Percentiles rank a stretch among this genome's conserved stretches.
Conservation (phyloP, 805 yeast genomes). For the Huiozyma naganishii region DNA sequence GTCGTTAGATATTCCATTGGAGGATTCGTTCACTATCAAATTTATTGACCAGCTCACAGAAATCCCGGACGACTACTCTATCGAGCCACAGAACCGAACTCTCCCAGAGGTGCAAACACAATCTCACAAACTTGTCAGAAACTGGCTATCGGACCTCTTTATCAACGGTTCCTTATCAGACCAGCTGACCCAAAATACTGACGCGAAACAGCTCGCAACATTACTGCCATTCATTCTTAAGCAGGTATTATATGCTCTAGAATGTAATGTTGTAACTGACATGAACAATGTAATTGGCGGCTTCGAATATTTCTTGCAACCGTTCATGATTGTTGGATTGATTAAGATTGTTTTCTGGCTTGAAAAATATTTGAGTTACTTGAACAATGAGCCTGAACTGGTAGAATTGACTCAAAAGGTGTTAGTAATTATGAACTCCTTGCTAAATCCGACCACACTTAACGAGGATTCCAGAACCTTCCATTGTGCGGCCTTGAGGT, state of each 20-base stretch:
- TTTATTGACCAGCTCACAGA: constrained; percentile 19
- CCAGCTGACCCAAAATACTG: constrained; percentile 56
- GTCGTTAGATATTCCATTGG: constrained; percentile 6
- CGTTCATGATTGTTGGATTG: constrained; percentile 52
- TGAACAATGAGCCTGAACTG: constrained; percentile 14
- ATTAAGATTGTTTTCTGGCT: constrained; percentile 45
- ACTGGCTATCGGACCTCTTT: constrained; percentile 75
- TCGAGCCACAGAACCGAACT: constrained; percentile 21
- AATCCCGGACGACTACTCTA: constrained; percentile 14
- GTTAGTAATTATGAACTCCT: constrained; percentile 30
- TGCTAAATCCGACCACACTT: constrained; percentile 33
- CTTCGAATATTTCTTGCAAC: constrained; percentile 76
- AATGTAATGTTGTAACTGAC: constrained; percentile 40
- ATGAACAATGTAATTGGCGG: constrained; percentile 60
- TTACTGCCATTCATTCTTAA: constrained; percentile 65
- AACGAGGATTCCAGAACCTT: constrained; percentile 38
- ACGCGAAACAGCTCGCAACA: constrained; percentile 54
- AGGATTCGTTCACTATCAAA: constrained; percentile 25
- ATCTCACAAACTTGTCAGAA: constrained; percentile 34
- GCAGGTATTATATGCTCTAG: constrained; percentile 56
- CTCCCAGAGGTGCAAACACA: constrained; percentile 17
- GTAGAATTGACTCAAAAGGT: constrained; percentile 27
- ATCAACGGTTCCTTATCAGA: constrained; percentile 82
- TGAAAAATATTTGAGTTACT: constrained; percentile 31
- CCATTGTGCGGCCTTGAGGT: constrained; percentile 31